These are phyloP conservation scores for Cladophialophora bantiana DNA, from an alignment of 2,329 filamentous ascomycete species.

Conservation along the genomic window DNA sequence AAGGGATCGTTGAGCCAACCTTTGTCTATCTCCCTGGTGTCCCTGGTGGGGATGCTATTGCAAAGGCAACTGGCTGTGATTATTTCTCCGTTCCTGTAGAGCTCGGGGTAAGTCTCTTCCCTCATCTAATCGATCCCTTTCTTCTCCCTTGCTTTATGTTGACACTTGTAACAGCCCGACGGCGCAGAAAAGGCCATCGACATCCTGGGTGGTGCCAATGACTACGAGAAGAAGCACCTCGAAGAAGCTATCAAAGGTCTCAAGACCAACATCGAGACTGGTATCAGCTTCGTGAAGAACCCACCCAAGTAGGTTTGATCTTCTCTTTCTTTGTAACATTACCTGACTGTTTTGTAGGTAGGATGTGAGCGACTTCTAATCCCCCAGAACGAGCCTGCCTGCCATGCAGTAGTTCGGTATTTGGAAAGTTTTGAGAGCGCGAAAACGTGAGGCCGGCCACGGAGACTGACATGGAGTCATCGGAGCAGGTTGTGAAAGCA, in stretches of 20 bases:
- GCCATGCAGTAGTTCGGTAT: conserved; percentile 14
- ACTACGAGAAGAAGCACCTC: conserved; percentile 88
- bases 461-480: conserved; percentile 30
- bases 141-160: conserved; percentile 35
- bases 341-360: conserved; percentile 38
- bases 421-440: conserved; percentile 14
- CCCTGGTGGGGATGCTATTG: conserved; percentile 82
- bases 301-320: conserved; percentile 59
- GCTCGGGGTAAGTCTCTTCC: conserved; percentile 76
- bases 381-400: conserved; percentile 37
- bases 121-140: conserved; percentile 3
- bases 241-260: conserved; percentile 77
- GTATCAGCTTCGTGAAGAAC: conserved; percentile 86
- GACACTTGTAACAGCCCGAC: conserved; percentile 65
- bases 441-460: conserved; percentile 25
- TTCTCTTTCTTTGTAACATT: conserved; percentile 31
- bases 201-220: conserved; percentile 76
- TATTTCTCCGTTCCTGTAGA: conserved; percentile 97
- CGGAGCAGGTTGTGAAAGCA: conserved; percentile 36
- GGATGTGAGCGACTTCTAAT: conserved; percentile 36
- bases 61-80: conserved; percentile 81
- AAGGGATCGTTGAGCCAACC: conserved; percentile 91
- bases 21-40: conserved; percentile 95
- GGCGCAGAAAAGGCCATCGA: conserved; percentile 88
- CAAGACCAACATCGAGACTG: conserved; percentile 93